Evolutionary conservation across 1,284 basidiomycete genomes (phyloP).

Genomic region (Pholiota adiposa): DNA sequence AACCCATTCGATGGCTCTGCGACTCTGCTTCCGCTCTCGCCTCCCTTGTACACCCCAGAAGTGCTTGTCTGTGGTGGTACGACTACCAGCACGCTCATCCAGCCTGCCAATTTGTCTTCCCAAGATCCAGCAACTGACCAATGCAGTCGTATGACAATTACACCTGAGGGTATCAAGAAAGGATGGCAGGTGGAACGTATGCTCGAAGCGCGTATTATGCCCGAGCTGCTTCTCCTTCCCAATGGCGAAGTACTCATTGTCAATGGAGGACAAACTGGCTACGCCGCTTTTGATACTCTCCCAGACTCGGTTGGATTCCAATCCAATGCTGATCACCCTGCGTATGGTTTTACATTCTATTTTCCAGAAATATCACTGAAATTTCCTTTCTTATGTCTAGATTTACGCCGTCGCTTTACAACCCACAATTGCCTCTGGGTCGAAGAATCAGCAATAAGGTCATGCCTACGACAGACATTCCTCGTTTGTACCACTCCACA

Average conservation of each 20-base stretch:
- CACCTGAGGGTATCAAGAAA: constrained; percentile 38
- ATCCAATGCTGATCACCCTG: constrained; percentile 49
- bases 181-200: constrained; percentile 45
- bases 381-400: constrained; percentile 15
- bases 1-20: constrained; percentile 52
- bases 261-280: constrained; percentile 50
- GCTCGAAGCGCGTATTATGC: constrained; percentile 49
- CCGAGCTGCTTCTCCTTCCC: constrained; percentile 53
- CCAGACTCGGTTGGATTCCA: constrained; percentile 37
- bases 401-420: constrained; percentile 54
- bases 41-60: constrained; percentile 46
- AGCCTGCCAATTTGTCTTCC: constrained; percentile 36
- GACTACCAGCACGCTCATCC: constrained; percentile 31
- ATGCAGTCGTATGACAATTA: constrained; percentile 45
- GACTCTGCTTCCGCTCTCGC: constrained; percentile 50
- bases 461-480: constrained; percentile 48
- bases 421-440: constrained; percentile 49
- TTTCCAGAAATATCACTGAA: neutral
- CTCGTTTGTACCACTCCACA: constrained; percentile 49
- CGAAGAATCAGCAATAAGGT: constrained; percentile 48
- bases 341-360: constrained; percentile 18
- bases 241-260: constrained; percentile 55
- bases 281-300: constrained; percentile 52
- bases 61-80: constrained; percentile 53
- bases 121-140: constrained; percentile 47